Base-by-base conservation (phyloP, 2,329 filamentous ascomycete genomes). In the Colletotrichum melonis region DNA sequence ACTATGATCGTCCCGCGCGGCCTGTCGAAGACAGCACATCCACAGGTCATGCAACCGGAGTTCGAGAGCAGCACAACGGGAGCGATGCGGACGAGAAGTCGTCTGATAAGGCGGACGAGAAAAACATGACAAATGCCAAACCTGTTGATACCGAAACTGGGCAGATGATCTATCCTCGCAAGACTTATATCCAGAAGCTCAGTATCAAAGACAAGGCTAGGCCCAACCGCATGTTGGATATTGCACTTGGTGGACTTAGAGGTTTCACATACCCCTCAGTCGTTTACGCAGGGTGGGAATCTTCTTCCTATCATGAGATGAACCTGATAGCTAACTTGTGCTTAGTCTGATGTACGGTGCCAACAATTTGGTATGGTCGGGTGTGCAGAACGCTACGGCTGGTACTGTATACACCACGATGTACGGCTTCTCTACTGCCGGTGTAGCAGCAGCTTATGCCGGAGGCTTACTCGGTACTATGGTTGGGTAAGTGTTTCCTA, bases 1-100 rank as follows among this genome's bases (percentile, higher is more conserved):
- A 86, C 16, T 92, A 91, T 75, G 80, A 84, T 56, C 82, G 86
- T 5, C 49, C 60, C 7, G 66, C 58, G 8, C 35, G 42, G 7
- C 24, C 58, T n/a, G 9, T 11, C 14, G 19, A 19, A 9, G 28
- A 64, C 19, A 46, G 16, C 3, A 12, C 55, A 1, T 30, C 30
- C 12, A 1, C 22, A 8, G 19, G 46, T 1, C 52, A 38, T 5
- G 54, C 28, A 1, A 22, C 19, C 2, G 32, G n/a, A 16, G 12
- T 42, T 4, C 24, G 11, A 5, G 59, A 46, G 7, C 30, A 26
- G 2, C 12, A 12, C 2, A 22, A 22, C 7, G 22, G 19, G 7
- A 14, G 46, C 7, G 49, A 52, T 5, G 5, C 19, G 1, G 64
- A 56, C 1, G 26, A 59, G 4, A 62, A 63, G 1, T 19, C 16